Percentiles rank a stretch among this genome's conserved stretches.
Evolutionary conservation across 2,329 filamentous ascomycete genomes (phyloP).

Genomic region (Sordariomycetes sp.): DNA sequence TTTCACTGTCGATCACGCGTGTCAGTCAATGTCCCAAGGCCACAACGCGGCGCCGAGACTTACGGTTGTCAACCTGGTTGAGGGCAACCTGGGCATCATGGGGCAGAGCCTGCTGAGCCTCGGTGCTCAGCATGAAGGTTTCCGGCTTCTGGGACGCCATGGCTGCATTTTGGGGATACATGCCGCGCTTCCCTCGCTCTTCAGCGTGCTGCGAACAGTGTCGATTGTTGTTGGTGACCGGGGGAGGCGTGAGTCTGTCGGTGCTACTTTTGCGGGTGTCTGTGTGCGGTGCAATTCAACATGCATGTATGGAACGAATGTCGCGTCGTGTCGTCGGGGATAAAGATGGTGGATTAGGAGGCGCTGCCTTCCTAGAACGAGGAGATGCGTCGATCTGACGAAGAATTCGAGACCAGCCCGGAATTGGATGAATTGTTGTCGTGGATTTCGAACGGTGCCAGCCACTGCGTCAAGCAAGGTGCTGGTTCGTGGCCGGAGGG

Average conservation of each 20-base stretch:
- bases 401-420: constrained; percentile 39
- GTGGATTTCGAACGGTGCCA: not conserved
- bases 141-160: constrained; percentile 97
- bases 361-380: constrained; percentile 18
- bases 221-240: not conserved
- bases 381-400: constrained; percentile 15
- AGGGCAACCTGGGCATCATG: constrained; percentile 95
- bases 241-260: not conserved
- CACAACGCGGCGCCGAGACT: constrained; percentile 24
- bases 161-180: constrained; percentile 76
- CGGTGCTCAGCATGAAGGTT: constrained; percentile 96
- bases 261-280: not conserved
- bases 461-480: not conserved
- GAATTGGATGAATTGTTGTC: constrained; percentile 10
- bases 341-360: constrained; percentile 10
- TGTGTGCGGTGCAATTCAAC: constrained; percentile 2
- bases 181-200: constrained; percentile 21
- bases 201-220: too few relatives aligned
- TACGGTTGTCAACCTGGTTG: constrained; percentile 96
- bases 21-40: constrained; percentile 6
- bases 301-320: not conserved
- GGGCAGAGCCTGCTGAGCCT: constrained; percentile 91
- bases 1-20: constrained; percentile 59
- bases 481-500: not conserved
- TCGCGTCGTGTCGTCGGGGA: not conserved